Evolutionary conservation across 2,329 filamentous ascomycete genomes (phyloP), one percentile per base, ranked within the genome.

Genomic region (Albophoma yamanashiensis): DNA sequence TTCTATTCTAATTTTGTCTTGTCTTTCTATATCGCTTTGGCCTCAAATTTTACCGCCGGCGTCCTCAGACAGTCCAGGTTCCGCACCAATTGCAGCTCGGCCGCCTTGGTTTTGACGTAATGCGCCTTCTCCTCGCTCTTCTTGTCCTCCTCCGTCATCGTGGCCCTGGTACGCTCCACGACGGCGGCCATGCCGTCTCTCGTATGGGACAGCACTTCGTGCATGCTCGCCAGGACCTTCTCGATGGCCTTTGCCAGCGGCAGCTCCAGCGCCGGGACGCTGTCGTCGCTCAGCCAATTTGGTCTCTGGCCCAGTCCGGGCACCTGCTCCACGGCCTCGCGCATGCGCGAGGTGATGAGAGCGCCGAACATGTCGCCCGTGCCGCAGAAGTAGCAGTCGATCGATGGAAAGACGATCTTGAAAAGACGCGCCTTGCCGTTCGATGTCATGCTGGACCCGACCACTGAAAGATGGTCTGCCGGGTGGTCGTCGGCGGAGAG

Each of bases 341-440:
- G 87, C 69, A 99, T 85, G 38, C 93, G 86, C 47, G 90, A 90
- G 1, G 96, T 86, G 70, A 91, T 92, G 55, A 99, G 81, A 9
- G 93, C 93, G 38, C 92, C 93, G 70, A 99, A 97, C 93, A 99
- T 97, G 77, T 99, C 94, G 55, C 94, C 94, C 0, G 95, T 97
- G 47, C 94, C 94, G 67, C 89, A 92, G 75, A 97, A 99, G 79
- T 94, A 96, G 75, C 92, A 90, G 70, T 96, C 89, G 62, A 97
- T 87, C 36, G 88, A 84, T 0, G 93, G 92, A 60, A 97, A 91
- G 60, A 89, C 85, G 68, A 97, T 87, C 68, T 88, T 87, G 79
- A 97, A 99, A 58, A 93, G 82, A n/a, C 94, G 87, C 0, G 93
- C 86, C 50, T 79, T 79, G 64, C 85, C 83, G 63, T 74, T 77